These are phyloP conservation scores for Fusarium sp. DNA, from an alignment of 2,329 filamentous ascomycete species.

Conservation along the genomic window DNA sequence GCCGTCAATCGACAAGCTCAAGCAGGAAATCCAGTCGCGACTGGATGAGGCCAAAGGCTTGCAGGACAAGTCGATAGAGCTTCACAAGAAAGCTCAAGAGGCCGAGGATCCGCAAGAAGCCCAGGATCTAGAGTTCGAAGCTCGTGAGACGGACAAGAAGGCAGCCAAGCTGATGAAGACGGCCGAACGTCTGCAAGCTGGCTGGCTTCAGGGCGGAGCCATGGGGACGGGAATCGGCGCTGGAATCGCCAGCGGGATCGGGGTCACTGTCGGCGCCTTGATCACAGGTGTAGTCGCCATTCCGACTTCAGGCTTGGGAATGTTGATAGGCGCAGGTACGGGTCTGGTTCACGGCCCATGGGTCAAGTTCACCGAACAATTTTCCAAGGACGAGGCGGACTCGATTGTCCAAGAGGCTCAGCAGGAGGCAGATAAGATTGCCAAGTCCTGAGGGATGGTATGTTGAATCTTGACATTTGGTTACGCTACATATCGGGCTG, in stretches of 20 bases:
- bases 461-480: no score
- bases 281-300: slow-evolving; percentile 42
- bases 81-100: slow-evolving; percentile 36
- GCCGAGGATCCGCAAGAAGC: slow-evolving; percentile 25
- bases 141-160: slow-evolving; percentile 38
- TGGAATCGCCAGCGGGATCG: slow-evolving; percentile 42
- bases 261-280: slow-evolving; percentile 32
- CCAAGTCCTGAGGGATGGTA: not conserved
- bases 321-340: slow-evolving; percentile 41
- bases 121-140: slow-evolving; percentile 31
- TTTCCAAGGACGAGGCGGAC: slow-evolving; percentile 39
- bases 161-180: slow-evolving; percentile 45
- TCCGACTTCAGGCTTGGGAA: slow-evolving; percentile 36
- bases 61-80: slow-evolving; percentile 33
- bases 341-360: slow-evolving; percentile 39
- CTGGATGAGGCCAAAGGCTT: slow-evolving; percentile 37
- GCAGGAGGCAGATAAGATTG: slow-evolving; percentile 39
- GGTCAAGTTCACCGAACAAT: slow-evolving; percentile 42
- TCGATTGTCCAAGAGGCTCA: slow-evolving; percentile 37
- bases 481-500: no score
- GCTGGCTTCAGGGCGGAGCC: slow-evolving; percentile 44
- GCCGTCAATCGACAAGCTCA: slow-evolving; percentile 26
- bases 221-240: slow-evolving; percentile 41
- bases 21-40: slow-evolving; percentile 30
- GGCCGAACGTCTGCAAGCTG: slow-evolving; percentile 35